Conservation (phyloP, 805 yeast genomes). For the Wickerhamomyces strasburgensis region DNA sequence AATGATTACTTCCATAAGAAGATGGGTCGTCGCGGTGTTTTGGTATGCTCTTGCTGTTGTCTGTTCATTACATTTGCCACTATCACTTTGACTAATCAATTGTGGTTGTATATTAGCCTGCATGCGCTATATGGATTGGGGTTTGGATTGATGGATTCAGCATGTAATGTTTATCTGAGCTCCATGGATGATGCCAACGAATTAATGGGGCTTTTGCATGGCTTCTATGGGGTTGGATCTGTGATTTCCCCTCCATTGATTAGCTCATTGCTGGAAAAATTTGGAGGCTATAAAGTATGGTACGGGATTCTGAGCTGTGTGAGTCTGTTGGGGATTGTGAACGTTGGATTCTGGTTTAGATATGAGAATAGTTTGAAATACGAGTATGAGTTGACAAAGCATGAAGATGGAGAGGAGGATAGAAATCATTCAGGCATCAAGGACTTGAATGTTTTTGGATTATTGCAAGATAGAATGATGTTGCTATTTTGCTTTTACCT, state of each 20-base stretch:
- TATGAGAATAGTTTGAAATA: slow-evolving; percentile 37
- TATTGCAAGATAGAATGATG: slow-evolving; percentile 31
- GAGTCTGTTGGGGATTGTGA: slow-evolving; percentile 25
- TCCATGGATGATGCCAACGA: slow-evolving; percentile 49
- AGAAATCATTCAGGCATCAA: not conserved
- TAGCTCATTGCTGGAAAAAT: slow-evolving; percentile 33
- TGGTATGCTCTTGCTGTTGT: slow-evolving; percentile 30
- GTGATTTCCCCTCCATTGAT: slow-evolving; percentile 64
- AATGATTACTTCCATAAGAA: slow-evolving; percentile 37
- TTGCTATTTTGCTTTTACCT: slow-evolving; percentile 49
- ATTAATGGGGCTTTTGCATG: slow-evolving; percentile 60
- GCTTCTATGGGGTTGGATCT: slow-evolving; percentile 68
- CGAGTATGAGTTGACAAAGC: slow-evolving; percentile 5
- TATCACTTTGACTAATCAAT: slow-evolving; percentile 35
- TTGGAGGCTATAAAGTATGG: slow-evolving; percentile 6
- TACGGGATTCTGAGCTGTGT: slow-evolving; percentile 33
- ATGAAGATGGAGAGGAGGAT: slow-evolving; percentile 18
- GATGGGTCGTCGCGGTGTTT: slow-evolving; percentile 46
- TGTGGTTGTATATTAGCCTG: slow-evolving; percentile 33
- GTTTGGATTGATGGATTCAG: slow-evolving; percentile 51
- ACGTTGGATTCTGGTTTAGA: slow-evolving; percentile 39
- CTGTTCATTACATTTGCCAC: slow-evolving; percentile 34
- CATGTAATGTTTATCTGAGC: slow-evolving; percentile 44
- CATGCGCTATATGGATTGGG: slow-evolving; percentile 48
- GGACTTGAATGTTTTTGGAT: slow-evolving; percentile 6